Conservation (phyloP, 2,329 filamentous ascomycete genomes). For the Sphaerulina vaccinii region DNA sequence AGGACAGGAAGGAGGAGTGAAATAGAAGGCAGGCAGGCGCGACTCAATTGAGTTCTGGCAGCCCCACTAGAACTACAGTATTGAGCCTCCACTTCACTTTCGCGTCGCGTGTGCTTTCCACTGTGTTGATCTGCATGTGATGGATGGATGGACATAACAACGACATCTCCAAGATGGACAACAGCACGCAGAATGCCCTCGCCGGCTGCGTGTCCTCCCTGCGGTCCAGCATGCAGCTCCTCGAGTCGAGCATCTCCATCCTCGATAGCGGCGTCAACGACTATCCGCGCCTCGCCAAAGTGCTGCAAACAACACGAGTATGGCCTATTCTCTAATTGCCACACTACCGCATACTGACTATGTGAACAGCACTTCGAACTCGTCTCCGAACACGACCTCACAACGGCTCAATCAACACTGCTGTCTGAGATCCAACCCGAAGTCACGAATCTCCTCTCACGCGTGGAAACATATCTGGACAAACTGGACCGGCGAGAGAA, state of each 20-base stretch:
- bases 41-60: background rate
- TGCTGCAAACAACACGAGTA: constrained; percentile 63
- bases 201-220: constrained; percentile 61
- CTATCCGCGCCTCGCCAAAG: constrained; percentile 61
- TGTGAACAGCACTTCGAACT: constrained; percentile 80
- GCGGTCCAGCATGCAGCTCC: constrained; percentile 59
- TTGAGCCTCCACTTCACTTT: background rate
- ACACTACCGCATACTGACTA: background rate
- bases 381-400: constrained; percentile 79
- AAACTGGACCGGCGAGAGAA: constrained; percentile 81
- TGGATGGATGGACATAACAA: background rate
- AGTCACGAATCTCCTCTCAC: constrained; percentile 72
- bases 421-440: constrained; percentile 89
- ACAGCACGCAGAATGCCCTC: constrained; percentile 44
- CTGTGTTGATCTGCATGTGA: constrained; percentile 1
- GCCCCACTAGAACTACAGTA: too few species aligned
- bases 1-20: too few species aligned
- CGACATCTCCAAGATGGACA: constrained; percentile 29
- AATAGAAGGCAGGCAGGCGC: too few species aligned
- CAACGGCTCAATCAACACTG: constrained; percentile 77
- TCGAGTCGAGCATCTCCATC: constrained; percentile 63
- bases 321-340: too few species aligned
- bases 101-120: constrained; percentile 9
- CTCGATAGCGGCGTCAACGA: constrained; percentile 63
- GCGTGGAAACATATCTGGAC: constrained; percentile 80